These are phyloP conservation scores for Neospermospora avenae DNA, from an alignment of 2,329 filamentous ascomycete species.

Conservation along the genomic window DNA sequence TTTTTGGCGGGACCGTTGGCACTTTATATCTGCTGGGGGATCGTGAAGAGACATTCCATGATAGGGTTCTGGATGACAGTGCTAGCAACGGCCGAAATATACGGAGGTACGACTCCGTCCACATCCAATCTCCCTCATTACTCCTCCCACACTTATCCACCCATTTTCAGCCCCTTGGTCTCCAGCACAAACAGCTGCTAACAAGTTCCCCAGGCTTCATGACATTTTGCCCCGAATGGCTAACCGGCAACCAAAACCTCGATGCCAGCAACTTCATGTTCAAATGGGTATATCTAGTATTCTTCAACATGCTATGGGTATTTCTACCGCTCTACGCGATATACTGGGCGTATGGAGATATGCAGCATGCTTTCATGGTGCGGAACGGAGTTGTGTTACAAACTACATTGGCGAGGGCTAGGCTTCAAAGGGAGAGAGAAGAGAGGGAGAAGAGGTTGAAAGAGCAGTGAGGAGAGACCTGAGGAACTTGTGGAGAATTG, in stretches of 20 bases:
- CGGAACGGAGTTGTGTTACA: constrained; percentile 31
- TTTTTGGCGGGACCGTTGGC: constrained; percentile 59
- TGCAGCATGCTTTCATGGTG: constrained; percentile 51
- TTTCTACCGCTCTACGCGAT: constrained; percentile 59
- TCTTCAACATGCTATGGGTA: constrained; percentile 69
- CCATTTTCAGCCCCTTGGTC: too few relatives aligned
- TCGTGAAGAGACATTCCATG: constrained; percentile 52
- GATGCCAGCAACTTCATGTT: constrained; percentile 63
- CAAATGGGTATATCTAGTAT: constrained; percentile 61
- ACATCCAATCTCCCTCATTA: not conserved
- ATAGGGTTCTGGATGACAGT: constrained; percentile 62
- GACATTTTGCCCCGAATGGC: constrained; percentile 69
- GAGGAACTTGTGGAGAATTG: too few relatives aligned
- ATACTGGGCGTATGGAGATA: constrained; percentile 52
- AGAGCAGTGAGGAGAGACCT: too few relatives aligned
- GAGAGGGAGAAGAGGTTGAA: not conserved
- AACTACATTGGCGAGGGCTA: constrained; percentile 34
- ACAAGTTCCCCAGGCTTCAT: constrained; percentile 54
- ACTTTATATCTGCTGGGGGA: constrained; percentile 56
- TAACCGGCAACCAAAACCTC: constrained; percentile 58
- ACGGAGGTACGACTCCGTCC: constrained; percentile 49
- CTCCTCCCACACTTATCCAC: not conserved
- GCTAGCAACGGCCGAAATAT: constrained; percentile 63
- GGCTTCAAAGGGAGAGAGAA: not conserved
- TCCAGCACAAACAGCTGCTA: not conserved